A percentile compares a stretch with the other conserved stretches of the same genome.
Conservation (phyloP, 345 rosid genomes). For the Raphanus sativus region DNA sequence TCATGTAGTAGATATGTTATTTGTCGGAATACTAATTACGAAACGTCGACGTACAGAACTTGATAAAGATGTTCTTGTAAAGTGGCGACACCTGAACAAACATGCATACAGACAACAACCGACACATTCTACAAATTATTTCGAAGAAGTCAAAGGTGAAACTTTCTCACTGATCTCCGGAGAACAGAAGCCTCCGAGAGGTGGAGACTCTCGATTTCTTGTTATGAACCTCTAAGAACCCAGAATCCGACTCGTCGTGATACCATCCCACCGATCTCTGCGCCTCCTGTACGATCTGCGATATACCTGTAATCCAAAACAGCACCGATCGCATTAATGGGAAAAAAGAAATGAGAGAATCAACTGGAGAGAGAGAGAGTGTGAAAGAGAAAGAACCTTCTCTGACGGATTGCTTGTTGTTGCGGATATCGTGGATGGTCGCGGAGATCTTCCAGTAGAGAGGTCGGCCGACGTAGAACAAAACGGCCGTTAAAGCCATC, state of each 20-base stretch:
- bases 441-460: conserved; percentile 96
- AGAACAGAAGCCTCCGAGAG: conserved; percentile 27
- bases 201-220: conserved; percentile 23
- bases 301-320: conserved; percentile 53
- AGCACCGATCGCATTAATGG: background rate
- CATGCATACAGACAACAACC: background rate
- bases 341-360: background rate
- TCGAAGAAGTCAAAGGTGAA: background rate
- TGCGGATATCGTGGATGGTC: conserved; percentile 84
- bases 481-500: conserved; percentile 38
- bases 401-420: conserved; percentile 77
- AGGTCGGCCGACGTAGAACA: conserved; percentile 81
- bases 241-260: conserved; percentile 66
- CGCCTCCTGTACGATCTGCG: conserved; percentile 66
- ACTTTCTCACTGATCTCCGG: background rate
- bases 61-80: background rate
- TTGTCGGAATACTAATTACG: background rate
- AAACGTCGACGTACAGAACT: background rate
- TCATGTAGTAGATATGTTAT: background rate
- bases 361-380: background rate
- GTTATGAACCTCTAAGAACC: conserved; percentile 32
- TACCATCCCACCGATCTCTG: conserved; percentile 81
- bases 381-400: conserved; percentile 48
- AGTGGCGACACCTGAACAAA: background rate
- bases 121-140: background rate